Evolutionary conservation across 345 rosid genomes (phyloP).

Genomic region (Corchorus olitorius): DNA sequence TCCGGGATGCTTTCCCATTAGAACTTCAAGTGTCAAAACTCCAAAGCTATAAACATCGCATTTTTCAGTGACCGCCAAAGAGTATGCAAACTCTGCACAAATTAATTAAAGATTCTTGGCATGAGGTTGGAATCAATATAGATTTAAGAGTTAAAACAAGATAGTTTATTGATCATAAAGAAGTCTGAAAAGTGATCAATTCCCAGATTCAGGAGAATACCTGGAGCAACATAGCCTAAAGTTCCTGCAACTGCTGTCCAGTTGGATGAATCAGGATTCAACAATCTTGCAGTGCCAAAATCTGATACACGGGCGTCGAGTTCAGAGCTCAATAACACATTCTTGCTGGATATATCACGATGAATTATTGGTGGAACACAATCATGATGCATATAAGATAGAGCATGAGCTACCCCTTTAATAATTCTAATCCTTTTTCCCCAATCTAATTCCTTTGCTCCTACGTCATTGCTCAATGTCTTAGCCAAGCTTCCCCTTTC

Average conservation of each 20-base stretch:
- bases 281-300: slow-evolving; percentile 7
- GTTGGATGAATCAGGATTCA: slow-evolving; percentile 3
- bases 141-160: too few species aligned
- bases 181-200: too few species aligned
- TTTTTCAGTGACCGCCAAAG: not conserved
- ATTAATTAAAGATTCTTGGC: not conserved
- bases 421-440: not conserved
- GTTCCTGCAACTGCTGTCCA: slow-evolving; percentile 14
- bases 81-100: slow-evolving; percentile 3
- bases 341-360: slow-evolving; percentile 14
- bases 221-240: slow-evolving; percentile 18
- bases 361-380: slow-evolving; percentile 16
- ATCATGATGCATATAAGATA: slow-evolving; percentile 27
- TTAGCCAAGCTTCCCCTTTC: not conserved
- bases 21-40: not conserved
- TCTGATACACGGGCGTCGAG: slow-evolving; percentile 5
- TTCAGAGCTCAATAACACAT: not conserved
- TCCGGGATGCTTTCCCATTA: not conserved
- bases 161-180: too few species aligned
- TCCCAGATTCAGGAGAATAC: too few species aligned
- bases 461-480: slow-evolving; percentile 1
- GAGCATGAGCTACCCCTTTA: slow-evolving; percentile 11
- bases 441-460: slow-evolving; percentile 7
- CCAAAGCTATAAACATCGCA: slow-evolving; percentile 1
- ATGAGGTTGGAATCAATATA: too few species aligned